Conservation (phyloP, 2,329 filamentous ascomycete species). For the Endoconidiophora laricicola region DNA sequence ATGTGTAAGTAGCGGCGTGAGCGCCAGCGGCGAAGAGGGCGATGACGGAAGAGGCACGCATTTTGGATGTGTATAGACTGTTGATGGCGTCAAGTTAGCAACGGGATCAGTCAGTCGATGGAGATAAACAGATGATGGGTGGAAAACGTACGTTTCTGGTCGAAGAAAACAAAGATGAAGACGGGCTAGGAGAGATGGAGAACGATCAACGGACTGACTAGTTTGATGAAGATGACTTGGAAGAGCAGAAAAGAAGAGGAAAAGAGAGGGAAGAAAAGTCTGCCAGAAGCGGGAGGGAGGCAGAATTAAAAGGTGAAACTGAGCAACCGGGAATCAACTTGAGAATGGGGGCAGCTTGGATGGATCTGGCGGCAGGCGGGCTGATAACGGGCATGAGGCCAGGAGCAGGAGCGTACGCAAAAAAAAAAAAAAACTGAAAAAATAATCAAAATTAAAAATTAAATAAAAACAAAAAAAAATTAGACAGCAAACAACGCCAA, state of each 20-base stretch:
- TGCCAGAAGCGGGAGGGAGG: not conserved
- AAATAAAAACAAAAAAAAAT: not conserved
- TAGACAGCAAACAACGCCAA: not conserved
- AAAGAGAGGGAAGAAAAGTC: not conserved
- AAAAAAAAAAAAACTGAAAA: not conserved
- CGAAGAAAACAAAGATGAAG: not conserved
- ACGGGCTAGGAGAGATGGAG: too few relatives aligned
- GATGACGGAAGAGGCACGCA: constrained; percentile 11
- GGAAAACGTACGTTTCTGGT: not conserved
- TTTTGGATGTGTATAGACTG: constrained; percentile 5
- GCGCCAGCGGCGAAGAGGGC: constrained; percentile 10
- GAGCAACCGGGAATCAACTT: not conserved
- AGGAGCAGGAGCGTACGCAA: not conserved
- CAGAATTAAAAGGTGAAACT: constrained; percentile 9
- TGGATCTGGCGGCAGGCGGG: not conserved
- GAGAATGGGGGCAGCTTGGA: too few relatives aligned
- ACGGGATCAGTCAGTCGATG: not conserved
- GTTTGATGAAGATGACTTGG: too few relatives aligned
- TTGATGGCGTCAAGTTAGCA: not conserved
- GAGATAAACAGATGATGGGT: not conserved
- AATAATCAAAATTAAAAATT: not conserved
- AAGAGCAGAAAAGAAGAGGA: not conserved
- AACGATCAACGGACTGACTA: not conserved
- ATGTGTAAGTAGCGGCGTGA: constrained; percentile 10
- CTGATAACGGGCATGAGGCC: constrained; percentile 5